phyloP scores from a whole-genome alignment of 768 basidiomycete genomes.

The Trametopsis cervina region DNA sequence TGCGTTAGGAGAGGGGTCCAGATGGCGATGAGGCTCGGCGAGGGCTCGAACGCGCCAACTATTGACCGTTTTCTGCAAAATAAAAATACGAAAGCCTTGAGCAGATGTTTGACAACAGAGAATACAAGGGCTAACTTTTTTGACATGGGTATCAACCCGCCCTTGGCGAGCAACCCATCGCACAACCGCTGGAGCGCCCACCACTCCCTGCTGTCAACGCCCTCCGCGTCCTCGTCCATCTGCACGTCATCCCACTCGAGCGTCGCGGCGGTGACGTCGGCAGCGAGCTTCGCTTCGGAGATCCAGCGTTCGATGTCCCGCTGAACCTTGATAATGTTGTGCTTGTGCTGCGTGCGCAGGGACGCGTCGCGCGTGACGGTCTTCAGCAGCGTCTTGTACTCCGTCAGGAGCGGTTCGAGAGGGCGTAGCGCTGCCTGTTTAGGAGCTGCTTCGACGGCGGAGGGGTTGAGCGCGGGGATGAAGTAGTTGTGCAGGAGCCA shows the following conservation, averaged over 20 bases:
- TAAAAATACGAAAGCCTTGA: neutral
- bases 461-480: slow-evolving; percentile 62
- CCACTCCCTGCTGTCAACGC: slow-evolving; percentile 47
- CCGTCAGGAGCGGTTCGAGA: slow-evolving; percentile 59
- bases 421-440: slow-evolving; percentile 36
- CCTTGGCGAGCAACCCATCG: slow-evolving; percentile 59
- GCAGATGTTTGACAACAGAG: neutral
- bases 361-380: slow-evolving; percentile 58
- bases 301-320: slow-evolving; percentile 76
- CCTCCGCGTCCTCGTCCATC: slow-evolving; percentile 23
- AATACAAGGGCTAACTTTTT: slow-evolving; percentile 53
- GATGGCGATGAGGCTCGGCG: slow-evolving; percentile 42
- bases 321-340: slow-evolving; percentile 41
- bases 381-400: slow-evolving; percentile 69
- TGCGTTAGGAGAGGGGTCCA: slow-evolving; percentile 64
- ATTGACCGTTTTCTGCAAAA: slow-evolving; percentile 40
- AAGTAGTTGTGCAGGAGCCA: slow-evolving; percentile 88
- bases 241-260: slow-evolving; percentile 38
- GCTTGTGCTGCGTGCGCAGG: slow-evolving; percentile 41
- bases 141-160: slow-evolving; percentile 74
- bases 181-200: slow-evolving; percentile 68
- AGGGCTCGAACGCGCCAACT: slow-evolving; percentile 39
- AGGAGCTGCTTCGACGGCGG: slow-evolving; percentile 29
- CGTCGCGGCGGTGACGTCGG: slow-evolving; percentile 39
- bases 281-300: slow-evolving; percentile 61